Evolutionary conservation across 2,329 filamentous ascomycete species (phyloP).

Genomic region (Colletotrichum somersetense): DNA sequence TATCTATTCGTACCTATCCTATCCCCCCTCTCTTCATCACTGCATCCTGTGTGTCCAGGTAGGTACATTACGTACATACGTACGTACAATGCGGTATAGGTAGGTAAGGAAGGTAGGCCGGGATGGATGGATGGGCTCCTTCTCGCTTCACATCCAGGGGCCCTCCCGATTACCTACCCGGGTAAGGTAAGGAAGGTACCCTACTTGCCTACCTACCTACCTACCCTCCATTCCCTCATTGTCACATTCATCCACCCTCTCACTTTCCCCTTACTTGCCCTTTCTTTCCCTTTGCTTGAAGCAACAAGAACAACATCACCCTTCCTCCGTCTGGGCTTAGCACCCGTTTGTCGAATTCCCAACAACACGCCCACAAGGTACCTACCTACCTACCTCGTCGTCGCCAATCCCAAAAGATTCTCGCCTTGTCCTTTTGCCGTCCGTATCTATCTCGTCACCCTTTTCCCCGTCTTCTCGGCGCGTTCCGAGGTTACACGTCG

Average conservation of each 20-base stretch:
- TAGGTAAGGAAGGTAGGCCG: too few species aligned
- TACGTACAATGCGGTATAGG: too few species aligned
- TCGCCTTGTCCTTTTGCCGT: neutral
- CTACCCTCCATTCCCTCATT: too few species aligned
- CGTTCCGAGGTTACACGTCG: slow-evolving; percentile 1
- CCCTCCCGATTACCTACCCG: too few species aligned
- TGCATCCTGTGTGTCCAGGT: neutral
- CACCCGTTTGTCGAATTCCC: neutral
- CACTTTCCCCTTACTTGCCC: neutral
- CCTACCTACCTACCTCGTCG: too few species aligned
- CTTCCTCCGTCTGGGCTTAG: neutral
- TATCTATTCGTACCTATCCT: neutral
- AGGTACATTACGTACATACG: neutral
- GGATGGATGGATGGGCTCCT: neutral
- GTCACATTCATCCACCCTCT: neutral
- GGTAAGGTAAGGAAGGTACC: too few species aligned
- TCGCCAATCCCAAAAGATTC: neutral
- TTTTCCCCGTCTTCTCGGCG: neutral
- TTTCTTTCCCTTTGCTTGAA: neutral
- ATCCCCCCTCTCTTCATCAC: too few species aligned
- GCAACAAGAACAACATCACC: neutral
- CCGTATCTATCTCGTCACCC: neutral
- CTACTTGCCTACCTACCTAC: too few species aligned
- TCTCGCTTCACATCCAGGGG: neutral
- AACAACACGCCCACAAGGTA: neutral